Conservation (phyloP, 2,329 filamentous ascomycete genomes). For the Botrytis porri region DNA sequence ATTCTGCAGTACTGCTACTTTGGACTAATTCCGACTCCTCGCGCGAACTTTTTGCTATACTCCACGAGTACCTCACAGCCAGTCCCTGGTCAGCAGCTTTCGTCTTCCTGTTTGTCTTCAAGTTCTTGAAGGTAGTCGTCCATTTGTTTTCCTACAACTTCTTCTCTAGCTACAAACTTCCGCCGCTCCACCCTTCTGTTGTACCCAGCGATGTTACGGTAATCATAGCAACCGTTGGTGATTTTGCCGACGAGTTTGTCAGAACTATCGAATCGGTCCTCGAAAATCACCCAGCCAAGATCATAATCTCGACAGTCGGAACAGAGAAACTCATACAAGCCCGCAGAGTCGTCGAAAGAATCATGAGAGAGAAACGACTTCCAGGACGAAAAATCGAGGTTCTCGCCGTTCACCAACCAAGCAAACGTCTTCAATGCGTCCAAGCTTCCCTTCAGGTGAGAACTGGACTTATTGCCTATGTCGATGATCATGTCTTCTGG, state of each 20-base stretch:
- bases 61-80: not conserved
- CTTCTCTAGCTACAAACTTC: not conserved
- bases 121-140: constrained; percentile 28
- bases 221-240: constrained; percentile 27
- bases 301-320: constrained; percentile 27
- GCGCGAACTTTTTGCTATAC: not conserved
- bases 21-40: not conserved
- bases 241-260: constrained; percentile 22
- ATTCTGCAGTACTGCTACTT: not conserved
- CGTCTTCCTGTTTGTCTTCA: constrained; percentile 24
- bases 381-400: constrained; percentile 3
- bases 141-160: constrained; percentile 26
- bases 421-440: constrained; percentile 27
- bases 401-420: constrained; percentile 3
- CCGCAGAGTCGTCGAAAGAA: not conserved
- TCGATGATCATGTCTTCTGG: constrained; percentile 31
- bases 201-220: constrained; percentile 28
- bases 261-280: constrained; percentile 21
- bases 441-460: constrained; percentile 19
- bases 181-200: constrained; percentile 15
- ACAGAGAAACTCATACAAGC: constrained; percentile 8
- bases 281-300: constrained; percentile 21
- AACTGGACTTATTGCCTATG: constrained; percentile 26
- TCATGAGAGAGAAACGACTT: not conserved
- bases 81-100: constrained; percentile 18